Conservation (phyloP, 2,329 filamentous ascomycete species). For the Beauveria pseudobassiana region DNA sequence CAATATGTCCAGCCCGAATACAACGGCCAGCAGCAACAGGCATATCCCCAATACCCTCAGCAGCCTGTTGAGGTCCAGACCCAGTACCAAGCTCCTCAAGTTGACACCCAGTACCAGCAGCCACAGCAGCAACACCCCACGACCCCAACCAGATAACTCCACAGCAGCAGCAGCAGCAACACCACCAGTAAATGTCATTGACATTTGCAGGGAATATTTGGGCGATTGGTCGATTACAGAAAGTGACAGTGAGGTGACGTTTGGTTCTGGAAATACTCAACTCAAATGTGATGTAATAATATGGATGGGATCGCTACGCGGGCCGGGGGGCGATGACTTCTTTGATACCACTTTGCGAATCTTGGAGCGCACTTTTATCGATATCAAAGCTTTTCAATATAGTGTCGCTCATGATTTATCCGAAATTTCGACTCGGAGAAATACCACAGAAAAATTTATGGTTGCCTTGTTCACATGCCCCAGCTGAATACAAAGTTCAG, state of each 20-base stretch:
- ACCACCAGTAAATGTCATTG: not conserved
- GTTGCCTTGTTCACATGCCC: not conserved
- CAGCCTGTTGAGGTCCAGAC: constrained; percentile 10
- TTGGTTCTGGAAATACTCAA: too few relatives aligned
- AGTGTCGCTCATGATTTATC: not conserved
- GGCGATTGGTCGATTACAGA: not conserved
- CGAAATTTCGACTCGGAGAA: not conserved
- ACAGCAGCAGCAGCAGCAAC: constrained; percentile 13
- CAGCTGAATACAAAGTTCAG: not conserved
- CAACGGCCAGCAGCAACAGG: constrained; percentile 13
- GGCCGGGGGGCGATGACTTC: not conserved
- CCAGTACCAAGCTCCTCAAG: not conserved
- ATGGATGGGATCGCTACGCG: not conserved
- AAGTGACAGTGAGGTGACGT: not conserved
- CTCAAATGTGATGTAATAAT: not conserved
- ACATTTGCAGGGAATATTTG: not conserved
- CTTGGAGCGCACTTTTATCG: not conserved
- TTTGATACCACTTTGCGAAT: constrained; percentile 10
- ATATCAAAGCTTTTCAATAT: not conserved
- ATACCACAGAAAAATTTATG: too few relatives aligned
- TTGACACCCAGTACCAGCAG: not conserved
- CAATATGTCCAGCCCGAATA: constrained; percentile 18
- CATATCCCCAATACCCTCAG: constrained; percentile 4
- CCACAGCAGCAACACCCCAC: constrained; percentile 1
- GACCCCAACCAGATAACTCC: constrained; percentile 14